phyloP scores from a whole-genome alignment of 768 basidiomycete species.

The Auricularia auricula-judae region DNA sequence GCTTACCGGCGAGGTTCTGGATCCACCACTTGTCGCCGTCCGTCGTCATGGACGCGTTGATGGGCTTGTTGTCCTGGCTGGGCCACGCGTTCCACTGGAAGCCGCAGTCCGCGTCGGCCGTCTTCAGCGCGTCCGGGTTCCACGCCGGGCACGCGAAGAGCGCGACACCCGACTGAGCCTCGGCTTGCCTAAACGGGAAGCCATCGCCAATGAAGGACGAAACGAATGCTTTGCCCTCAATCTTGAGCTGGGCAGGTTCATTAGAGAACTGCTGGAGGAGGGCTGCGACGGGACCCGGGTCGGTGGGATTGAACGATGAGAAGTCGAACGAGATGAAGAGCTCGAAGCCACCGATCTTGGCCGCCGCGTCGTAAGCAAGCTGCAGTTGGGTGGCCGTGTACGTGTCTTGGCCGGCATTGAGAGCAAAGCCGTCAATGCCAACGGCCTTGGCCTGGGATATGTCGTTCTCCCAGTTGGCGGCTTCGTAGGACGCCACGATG shows the following conservation, averaged over 20 bases:
- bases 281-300: slow-evolving; percentile 6
- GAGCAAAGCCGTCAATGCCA: slow-evolving; percentile 11
- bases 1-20: slow-evolving; percentile 13
- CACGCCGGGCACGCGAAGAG: slow-evolving; percentile 14
- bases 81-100: slow-evolving; percentile 1
- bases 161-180: slow-evolving; percentile 1
- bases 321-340: slow-evolving; percentile 12
- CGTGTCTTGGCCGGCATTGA: slow-evolving; percentile 14
- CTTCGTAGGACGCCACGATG: slow-evolving; percentile 10
- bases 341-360: slow-evolving; percentile 4
- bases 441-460: slow-evolving; percentile 9
- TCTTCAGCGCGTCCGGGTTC: slow-evolving; percentile 5
- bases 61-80: background rate
- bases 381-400: slow-evolving; percentile 13
- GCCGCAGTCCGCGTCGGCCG: slow-evolving; percentile 1
- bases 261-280: slow-evolving; percentile 9
- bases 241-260: slow-evolving; percentile 9
- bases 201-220: slow-evolving; percentile 14
- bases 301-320: background rate
- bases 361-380: slow-evolving; percentile 10
- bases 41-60: slow-evolving; percentile 11
- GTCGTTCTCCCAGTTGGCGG: slow-evolving; percentile 9
- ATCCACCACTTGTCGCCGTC: slow-evolving; percentile 9
- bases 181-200: slow-evolving; percentile 2
- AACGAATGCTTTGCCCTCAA: slow-evolving; percentile 10